Percentiles rank a stretch among this genome's conserved stretches.
Conservation (phyloP, 2,329 filamentous ascomycete species). For the Daldinia sp. region DNA sequence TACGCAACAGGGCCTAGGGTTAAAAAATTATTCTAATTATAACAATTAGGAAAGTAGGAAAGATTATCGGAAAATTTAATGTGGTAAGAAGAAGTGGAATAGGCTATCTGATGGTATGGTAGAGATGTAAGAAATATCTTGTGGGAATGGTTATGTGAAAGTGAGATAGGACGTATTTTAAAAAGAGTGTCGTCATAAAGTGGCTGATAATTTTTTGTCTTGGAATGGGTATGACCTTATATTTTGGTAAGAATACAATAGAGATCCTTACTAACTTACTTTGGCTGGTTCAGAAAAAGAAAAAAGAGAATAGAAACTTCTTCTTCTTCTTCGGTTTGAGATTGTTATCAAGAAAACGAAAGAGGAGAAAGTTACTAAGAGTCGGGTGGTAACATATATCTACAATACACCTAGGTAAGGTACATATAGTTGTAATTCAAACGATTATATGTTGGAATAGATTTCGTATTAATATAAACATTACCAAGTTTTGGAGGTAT, state of each 20-base stretch:
- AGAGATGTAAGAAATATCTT: background rate
- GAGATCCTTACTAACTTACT: background rate
- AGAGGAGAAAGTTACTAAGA: background rate
- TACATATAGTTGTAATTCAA: too few species aligned
- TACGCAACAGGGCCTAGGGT: background rate
- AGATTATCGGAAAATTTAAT: background rate
- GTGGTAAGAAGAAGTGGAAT: background rate
- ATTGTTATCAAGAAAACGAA: background rate
- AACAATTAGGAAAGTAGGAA: background rate
- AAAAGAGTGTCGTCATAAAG: conserved; percentile 33
- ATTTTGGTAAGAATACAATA: background rate
- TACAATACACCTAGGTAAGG: too few species aligned
- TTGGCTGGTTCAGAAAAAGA: background rate
- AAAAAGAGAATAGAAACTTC: background rate
- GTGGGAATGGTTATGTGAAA: background rate
- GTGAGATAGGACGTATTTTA: background rate
- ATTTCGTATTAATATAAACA: background rate
- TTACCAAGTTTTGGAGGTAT: background rate
- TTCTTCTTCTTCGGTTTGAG: background rate
- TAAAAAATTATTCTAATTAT: background rate
- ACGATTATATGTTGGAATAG: too few species aligned
- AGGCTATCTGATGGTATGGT: background rate
- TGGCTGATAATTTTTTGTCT: conserved; percentile 21
- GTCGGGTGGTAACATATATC: background rate
- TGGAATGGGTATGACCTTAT: conserved; percentile 1